Conservation (phyloP, 2,329 filamentous ascomycete genomes). For the Paraphoma chrysanthemicola region DNA sequence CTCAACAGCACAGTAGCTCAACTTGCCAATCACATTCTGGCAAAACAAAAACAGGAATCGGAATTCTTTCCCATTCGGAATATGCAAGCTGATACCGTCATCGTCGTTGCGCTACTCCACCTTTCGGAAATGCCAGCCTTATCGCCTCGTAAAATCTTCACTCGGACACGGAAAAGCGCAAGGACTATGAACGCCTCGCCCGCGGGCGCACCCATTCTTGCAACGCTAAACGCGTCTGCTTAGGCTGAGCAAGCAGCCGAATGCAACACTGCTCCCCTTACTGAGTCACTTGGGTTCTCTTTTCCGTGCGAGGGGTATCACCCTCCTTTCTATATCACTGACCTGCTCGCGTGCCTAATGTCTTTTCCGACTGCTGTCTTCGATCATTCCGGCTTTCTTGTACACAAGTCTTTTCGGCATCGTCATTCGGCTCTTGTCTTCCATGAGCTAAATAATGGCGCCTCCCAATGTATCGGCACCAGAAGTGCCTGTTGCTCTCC, state of each 20-base stretch:
- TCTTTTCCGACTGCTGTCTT: slow-evolving; percentile 2
- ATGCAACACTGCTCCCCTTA: slow-evolving; percentile 11
- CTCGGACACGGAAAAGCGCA: slow-evolving; percentile 35
- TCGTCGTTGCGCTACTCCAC: slow-evolving; percentile 26
- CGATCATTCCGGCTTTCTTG: not conserved
- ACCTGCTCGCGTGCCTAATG: slow-evolving; percentile 4
- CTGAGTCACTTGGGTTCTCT: slow-evolving; percentile 10
- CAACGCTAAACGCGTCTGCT: slow-evolving; percentile 14
- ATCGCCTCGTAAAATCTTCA: slow-evolving; percentile 28
- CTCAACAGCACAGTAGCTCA: not conserved
- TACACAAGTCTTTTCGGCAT: slow-evolving; percentile 1
- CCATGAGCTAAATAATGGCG: slow-evolving; percentile 41
- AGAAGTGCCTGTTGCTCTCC: slow-evolving; percentile 19
- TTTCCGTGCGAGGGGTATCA: slow-evolving; percentile 1
- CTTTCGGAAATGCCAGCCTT: slow-evolving; percentile 25
- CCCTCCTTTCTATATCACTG: slow-evolving; percentile 1
- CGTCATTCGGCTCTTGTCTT: slow-evolving; percentile 11
- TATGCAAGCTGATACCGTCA: slow-evolving; percentile 15
- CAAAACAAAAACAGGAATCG: not conserved
- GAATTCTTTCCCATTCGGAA: not conserved
- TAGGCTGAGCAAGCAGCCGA: slow-evolving; percentile 17
- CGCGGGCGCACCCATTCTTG: slow-evolving; percentile 18
- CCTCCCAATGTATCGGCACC: slow-evolving; percentile 26
- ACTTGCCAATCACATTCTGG: slow-evolving; percentile 1
- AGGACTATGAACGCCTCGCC: slow-evolving; percentile 23